These are phyloP conservation scores for Lotus japonicus DNA, from an alignment of 306 rosid species.

Conservation along the genomic window DNA sequence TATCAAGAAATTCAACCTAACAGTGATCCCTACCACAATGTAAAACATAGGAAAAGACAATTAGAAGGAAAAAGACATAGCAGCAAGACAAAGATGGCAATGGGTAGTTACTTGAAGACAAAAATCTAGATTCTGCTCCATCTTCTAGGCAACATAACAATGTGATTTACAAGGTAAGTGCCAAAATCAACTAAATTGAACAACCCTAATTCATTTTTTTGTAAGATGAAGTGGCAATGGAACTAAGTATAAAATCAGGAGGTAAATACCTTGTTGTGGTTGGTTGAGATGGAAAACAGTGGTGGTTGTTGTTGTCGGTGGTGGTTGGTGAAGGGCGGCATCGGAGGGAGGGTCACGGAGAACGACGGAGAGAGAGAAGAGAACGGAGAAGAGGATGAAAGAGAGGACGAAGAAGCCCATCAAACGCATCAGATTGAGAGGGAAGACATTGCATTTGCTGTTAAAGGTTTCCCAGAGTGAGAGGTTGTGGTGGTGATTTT, in stretches of 20 bases:
- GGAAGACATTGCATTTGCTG: conserved; percentile 13
- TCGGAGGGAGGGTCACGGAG: conserved; percentile 78
- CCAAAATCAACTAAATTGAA: too few relatives aligned
- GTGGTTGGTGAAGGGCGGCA: conserved; percentile 28
- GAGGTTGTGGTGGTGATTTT: not conserved
- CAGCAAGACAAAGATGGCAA: not conserved
- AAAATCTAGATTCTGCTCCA: not conserved
- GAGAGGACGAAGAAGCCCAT: conserved; percentile 56
- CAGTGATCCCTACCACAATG: too few relatives aligned
- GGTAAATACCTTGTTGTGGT: conserved; percentile 38
- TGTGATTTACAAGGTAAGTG: too few relatives aligned
- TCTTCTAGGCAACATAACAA: too few relatives aligned
- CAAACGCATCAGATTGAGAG: conserved; percentile 38
- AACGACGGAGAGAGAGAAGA: conserved; percentile 67
- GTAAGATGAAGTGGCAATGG: too few relatives aligned
- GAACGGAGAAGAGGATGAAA: conserved; percentile 56
- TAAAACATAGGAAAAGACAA: not conserved
- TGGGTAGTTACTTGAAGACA: not conserved
- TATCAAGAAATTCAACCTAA: too few relatives aligned
- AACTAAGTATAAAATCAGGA: too few relatives aligned
- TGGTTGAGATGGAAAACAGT: conserved; percentile 20
- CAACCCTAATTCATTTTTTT: too few relatives aligned
- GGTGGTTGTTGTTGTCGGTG: not conserved
- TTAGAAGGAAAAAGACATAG: not conserved
- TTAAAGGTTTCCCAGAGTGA: conserved; percentile 15